Base-by-base conservation (phyloP, 768 basidiomycete genomes). In the Sporobolomyces phaffii region DNA sequence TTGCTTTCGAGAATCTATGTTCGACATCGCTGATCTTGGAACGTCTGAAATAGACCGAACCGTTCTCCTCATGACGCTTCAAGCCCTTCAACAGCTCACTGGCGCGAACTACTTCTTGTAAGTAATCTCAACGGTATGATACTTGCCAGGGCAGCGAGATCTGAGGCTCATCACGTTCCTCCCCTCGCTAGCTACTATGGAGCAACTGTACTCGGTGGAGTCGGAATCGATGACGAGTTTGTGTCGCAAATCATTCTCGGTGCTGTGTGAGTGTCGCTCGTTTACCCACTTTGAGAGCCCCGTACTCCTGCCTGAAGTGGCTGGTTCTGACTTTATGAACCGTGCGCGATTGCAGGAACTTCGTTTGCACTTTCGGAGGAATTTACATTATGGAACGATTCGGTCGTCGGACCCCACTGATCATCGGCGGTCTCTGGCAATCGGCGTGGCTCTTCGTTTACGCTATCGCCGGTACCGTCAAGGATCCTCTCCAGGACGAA, bases 201-300 rank as follows among this genome's bases (percentile, higher is more conserved):
- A 38, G 85, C 87, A 2, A 86, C 86, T 0, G 50, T 68, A 60
- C 87, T 89, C 79, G 72, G 80, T 58, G 81, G 83, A 13, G 87
- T 89, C 28, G 87, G 87, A 29, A 82, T 88, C 68, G 53, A 76
- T 11, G 86, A 89, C 76, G 83, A 84, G 28, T 88, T 83, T 73
- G 78, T 87, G 52, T 85, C 84, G 1, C 88, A 90, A 70, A 86
- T 88, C 69, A 88, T 90, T 70, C 79, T 89, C 45, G 87, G 87
- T 43, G 82, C 82, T 5, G 86, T 88, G 54, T 75, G 87, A 88
- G 77, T 87, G 88, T 72, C 78, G 79, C 51, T n/a, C 85, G 85
- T 18, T 4, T 33, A 20, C 31, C 18, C 4, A n/a, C n/a, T n/a
- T n/a, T n/a, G n/a, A n/a, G n/a, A n/a, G n/a, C n/a, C n/a, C n/a